Conservation (phyloP, 2,329 filamentous ascomycete genomes). For the Massarina eburnea region DNA sequence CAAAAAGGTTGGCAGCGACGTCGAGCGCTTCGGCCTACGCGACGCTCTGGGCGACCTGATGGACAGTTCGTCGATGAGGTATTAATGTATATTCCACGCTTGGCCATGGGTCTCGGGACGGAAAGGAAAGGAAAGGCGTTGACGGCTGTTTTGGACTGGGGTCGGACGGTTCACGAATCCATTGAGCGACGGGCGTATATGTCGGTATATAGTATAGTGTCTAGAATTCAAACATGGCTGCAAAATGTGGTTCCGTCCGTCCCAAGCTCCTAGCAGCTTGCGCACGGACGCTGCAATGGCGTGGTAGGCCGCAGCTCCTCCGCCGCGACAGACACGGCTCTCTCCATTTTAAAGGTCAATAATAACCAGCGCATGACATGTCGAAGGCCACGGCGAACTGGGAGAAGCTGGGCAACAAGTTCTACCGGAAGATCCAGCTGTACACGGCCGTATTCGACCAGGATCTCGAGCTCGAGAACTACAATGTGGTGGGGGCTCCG, state of each 20-base stretch:
- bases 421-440: constrained; percentile 92
- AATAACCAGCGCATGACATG: constrained; percentile 26
- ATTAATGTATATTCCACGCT: constrained; percentile 1
- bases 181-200: constrained; percentile 36
- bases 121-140: neutral
- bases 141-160: constrained; percentile 3
- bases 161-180: constrained; percentile 23
- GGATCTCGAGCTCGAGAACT: constrained; percentile 93
- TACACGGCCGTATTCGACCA: constrained; percentile 93
- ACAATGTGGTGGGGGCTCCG: constrained; percentile 85
- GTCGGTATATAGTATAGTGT: constrained; percentile 12
- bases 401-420: constrained; percentile 89
- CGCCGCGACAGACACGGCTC: neutral
- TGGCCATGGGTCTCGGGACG: neutral
- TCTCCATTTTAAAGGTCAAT: constrained; percentile 10
- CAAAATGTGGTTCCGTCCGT: too few relatives aligned
- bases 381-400: constrained; percentile 79
- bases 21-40: constrained; percentile 58
- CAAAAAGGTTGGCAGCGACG: constrained; percentile 83
- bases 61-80: constrained; percentile 1
- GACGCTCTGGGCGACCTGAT: constrained; percentile 25
- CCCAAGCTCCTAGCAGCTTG: neutral
- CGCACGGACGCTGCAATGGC: constrained; percentile 7
- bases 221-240: neutral
- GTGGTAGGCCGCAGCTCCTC: constrained; percentile 8